These are phyloP conservation scores for Corrigiola litoralis DNA, from an alignment of 179 eudicot species.

Conservation along the genomic window DNA sequence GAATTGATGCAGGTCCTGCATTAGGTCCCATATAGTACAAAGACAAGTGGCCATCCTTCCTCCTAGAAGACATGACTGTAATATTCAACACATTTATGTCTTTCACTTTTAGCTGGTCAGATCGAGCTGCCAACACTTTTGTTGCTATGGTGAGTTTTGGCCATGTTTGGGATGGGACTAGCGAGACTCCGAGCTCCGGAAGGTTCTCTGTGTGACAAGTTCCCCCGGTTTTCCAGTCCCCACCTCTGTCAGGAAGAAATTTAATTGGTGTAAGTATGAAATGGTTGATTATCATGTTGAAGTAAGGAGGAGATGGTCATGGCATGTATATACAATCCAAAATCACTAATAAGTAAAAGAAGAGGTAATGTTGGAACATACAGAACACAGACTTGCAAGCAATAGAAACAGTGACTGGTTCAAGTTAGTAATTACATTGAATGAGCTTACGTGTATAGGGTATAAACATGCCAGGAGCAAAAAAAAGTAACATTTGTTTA, in stretches of 20 bases:
- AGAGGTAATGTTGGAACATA: too few relatives aligned
- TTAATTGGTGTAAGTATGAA: neutral
- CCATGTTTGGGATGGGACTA: conserved; percentile 52
- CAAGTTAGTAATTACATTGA: too few relatives aligned
- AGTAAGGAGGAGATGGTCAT: neutral
- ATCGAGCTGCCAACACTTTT: conserved; percentile 30
- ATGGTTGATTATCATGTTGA: neutral
- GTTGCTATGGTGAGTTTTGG: conserved; percentile 35
- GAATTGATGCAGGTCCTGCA: conserved; percentile 45
- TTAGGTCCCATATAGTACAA: conserved; percentile 59
- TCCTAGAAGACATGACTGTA: conserved; percentile 52
- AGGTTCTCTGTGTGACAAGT: conserved; percentile 74
- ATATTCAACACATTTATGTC: conserved; percentile 43
- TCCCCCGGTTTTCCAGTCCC: conserved; percentile 80
- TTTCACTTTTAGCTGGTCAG: conserved; percentile 15
- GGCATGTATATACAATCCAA: neutral
- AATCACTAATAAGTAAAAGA: too few relatives aligned
- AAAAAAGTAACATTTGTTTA: too few relatives aligned
- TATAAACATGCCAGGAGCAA: too few relatives aligned
- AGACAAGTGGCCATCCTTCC: conserved; percentile 89
- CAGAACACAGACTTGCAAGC: too few relatives aligned
- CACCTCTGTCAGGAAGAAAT: conserved; percentile 48
- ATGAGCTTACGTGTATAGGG: too few relatives aligned
- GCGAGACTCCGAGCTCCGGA: conserved; percentile 52
- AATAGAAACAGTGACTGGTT: too few relatives aligned